phyloP scores from a whole-genome alignment of 306 rosid genomes.

The Gynostemma pentaphyllum region DNA sequence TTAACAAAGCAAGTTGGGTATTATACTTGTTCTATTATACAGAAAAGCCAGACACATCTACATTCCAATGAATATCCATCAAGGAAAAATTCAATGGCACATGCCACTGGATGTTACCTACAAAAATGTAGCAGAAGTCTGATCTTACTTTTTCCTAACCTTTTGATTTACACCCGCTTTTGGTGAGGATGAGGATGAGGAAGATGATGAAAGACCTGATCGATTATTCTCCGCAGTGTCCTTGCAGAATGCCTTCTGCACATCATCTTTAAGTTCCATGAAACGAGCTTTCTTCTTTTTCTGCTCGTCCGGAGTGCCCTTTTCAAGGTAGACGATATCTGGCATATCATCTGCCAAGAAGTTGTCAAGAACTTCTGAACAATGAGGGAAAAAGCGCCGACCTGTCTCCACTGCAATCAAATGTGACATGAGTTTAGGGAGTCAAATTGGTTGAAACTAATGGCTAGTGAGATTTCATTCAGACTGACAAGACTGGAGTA shows the following conservation, averaged over 20 bases:
- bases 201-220: conserved; percentile 30
- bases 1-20: conserved; percentile 4
- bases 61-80: conserved; percentile 1
- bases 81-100: neutral
- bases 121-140: conserved; percentile 3
- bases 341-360: conserved; percentile 64
- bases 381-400: conserved; percentile 76
- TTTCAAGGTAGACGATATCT: conserved; percentile 54
- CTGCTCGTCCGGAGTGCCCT: conserved; percentile 65
- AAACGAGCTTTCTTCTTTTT: conserved; percentile 50
- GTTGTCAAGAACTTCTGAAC: conserved; percentile 83
- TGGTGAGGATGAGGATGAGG: conserved; percentile 42
- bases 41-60: neutral
- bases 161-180: conserved; percentile 27
- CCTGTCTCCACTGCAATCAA: conserved; percentile 61
- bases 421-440: conserved; percentile 2
- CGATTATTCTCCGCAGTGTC: conserved; percentile 55
- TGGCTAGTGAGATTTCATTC: neutral
- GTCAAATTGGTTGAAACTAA: neutral
- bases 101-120: conserved; percentile 1
- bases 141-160: conserved; percentile 33
- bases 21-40: neutral
- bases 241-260: conserved; percentile 72
- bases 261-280: conserved; percentile 82
- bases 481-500: too few species aligned